Base-by-base conservation (phyloP, 768 basidiomycete species). In the Suillus plorans region DNA sequence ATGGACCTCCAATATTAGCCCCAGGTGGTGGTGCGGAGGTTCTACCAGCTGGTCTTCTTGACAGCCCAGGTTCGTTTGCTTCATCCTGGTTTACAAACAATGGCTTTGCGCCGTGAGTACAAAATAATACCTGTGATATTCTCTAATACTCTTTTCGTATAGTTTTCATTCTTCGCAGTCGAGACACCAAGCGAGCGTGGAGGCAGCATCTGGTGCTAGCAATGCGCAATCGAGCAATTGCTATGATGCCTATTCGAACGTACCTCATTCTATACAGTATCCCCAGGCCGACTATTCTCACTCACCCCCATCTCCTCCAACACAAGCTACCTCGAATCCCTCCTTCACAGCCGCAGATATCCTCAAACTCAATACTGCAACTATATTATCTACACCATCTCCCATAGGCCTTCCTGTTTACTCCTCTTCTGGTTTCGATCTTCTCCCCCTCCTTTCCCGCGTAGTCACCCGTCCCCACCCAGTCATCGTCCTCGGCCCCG, bases 371-470 rank as follows among this genome's bases (percentile, higher is more conserved):
- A 18, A 20, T 52, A 8, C 44, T 57, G 7, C 28, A 49, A 34
- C 61, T 69, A 25, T 47, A 16, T n/a, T 74, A 62, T 47, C 69
- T 60, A 62, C 71, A 1, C 74, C 82, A 28, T 74, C 82, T 5
- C 60, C 79, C 3, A 62, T 76, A 14, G 71, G 71, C 44, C 76
- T 85, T 34, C 87, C 90, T 2, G 82, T 98, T 2, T 99, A 99
- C 78, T 95, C 94, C 2, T 80, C 88, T 1, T 91, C 93, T 1
- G 97, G 97, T 3, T 97, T 97, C 68, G 97, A 99, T 74, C 82
- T 96, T 58, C 80, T 99, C 55, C 86, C 89, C 36, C 82, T 97
- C 52, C 83, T 99, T 34, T 83, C 90, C 12, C 84, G 93, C 9
- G 89, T 99, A 9, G 88, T 85, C 7, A 84, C 81, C 18, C 85